Evolutionary conservation across 164 flowering plant genomes (phyloP).

Genomic region (Nelumbo lutea): DNA sequence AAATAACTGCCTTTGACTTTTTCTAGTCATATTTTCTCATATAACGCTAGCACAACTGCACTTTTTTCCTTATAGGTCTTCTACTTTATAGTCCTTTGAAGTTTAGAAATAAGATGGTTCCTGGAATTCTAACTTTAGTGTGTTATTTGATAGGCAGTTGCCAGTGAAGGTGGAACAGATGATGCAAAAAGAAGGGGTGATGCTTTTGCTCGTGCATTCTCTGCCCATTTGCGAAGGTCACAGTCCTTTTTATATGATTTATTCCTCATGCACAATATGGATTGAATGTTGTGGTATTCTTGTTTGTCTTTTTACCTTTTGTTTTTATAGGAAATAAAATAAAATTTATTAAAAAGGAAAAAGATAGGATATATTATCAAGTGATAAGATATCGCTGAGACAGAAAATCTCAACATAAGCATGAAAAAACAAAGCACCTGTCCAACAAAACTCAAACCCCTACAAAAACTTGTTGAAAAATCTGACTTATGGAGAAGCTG

Average conservation of each 20-base stretch:
- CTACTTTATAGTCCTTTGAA: slow-evolving; percentile 1
- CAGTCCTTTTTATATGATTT: neutral
- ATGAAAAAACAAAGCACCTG: too few species aligned
- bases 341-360: too few species aligned
- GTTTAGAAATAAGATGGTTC: neutral
- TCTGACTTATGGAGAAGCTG: too few species aligned
- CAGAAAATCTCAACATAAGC: too few species aligned
- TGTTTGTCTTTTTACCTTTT: neutral
- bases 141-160: slow-evolving; percentile 67
- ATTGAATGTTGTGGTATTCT: neutral
- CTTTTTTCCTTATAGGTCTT: neutral
- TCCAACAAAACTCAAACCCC: too few species aligned
- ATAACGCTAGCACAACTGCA: neutral
- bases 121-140: slow-evolving; percentile 3
- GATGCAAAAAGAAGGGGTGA: slow-evolving; percentile 99
- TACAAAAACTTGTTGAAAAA: too few species aligned
- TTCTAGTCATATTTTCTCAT: too few species aligned
- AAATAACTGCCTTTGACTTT: too few species aligned
- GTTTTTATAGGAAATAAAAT: too few species aligned
- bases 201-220: slow-evolving; percentile 98
- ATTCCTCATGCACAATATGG: neutral
- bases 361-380: too few species aligned
- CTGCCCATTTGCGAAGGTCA: slow-evolving; percentile 92
- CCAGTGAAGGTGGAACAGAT: slow-evolving; percentile 99
- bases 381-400: too few species aligned